Percentiles rank a stretch among this genome's conserved stretches.
These are phyloP conservation scores for Morella rubra DNA, from an alignment of 306 rosid genomes.

Conservation along the genomic window DNA sequence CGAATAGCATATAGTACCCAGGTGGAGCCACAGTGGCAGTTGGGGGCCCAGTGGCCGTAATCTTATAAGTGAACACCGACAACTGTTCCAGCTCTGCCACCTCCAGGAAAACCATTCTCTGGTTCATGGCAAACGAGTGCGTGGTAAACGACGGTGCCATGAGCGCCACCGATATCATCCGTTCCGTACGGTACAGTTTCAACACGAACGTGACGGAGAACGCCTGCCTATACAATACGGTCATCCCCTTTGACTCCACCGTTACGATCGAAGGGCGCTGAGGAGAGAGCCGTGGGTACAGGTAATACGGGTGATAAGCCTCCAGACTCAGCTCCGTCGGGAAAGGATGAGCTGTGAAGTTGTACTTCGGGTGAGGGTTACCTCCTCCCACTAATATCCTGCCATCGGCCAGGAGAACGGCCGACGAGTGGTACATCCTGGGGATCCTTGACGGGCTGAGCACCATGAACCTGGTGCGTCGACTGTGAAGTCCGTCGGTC, in stretches of 20 bases:
- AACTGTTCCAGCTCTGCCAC: constrained; percentile 21
- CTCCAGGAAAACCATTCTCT: constrained; percentile 48
- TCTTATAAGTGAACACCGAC: constrained; percentile 32
- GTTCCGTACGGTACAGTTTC: background rate
- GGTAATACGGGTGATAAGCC: constrained; percentile 53
- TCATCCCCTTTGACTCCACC: constrained; percentile 28
- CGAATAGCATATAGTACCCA: constrained; percentile 58
- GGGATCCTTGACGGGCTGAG: constrained; percentile 45
- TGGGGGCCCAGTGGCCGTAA: constrained; percentile 49
- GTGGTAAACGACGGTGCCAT: constrained; percentile 74
- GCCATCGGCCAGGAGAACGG: constrained; percentile 62
- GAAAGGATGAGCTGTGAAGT: constrained; percentile 43
- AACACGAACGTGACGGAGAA: constrained; percentile 48
- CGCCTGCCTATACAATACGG: constrained; percentile 31
- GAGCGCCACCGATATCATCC: constrained; percentile 29
- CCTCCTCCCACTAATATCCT: constrained; percentile 80
- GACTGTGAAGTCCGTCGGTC: constrained; percentile 22
- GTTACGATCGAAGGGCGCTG: constrained; percentile 47
- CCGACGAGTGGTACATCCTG: constrained; percentile 73
- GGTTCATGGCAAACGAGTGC: constrained; percentile 72
- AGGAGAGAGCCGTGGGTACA: constrained; percentile 16
- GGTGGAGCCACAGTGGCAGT: constrained; percentile 60
- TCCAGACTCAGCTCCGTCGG: constrained; percentile 75
- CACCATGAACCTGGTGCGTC: constrained; percentile 26
- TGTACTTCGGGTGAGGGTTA: constrained; percentile 57